Conservation (phyloP, 495 filamentous ascomycete genomes). For the Aspergillus diversus region DNA sequence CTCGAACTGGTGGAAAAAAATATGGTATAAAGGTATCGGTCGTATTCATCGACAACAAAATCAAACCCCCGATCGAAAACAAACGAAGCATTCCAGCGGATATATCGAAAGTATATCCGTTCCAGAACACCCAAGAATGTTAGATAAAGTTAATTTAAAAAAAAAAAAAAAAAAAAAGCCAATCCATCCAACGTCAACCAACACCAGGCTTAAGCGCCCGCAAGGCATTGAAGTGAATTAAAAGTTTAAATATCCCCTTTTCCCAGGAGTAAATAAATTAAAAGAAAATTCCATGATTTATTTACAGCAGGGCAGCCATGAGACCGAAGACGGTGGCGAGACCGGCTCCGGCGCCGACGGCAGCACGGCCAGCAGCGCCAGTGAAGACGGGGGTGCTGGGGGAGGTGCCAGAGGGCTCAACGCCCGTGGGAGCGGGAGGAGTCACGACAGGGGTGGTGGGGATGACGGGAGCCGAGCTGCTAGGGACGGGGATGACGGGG, state of each 20-base stretch:
- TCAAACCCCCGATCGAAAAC: conserved; percentile 6
- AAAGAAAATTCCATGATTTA: conserved; percentile 9
- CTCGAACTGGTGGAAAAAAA: neutral
- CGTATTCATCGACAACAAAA: conserved; percentile 21
- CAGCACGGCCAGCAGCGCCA: conserved; percentile 52
- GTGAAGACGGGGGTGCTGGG: conserved; percentile 53
- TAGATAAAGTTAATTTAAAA: conserved; percentile 4
- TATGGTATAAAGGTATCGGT: conserved; percentile 14
- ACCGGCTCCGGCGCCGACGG: conserved; percentile 64
- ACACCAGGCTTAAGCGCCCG: too few species aligned
- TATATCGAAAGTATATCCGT: too few species aligned
- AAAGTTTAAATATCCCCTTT: too few species aligned
- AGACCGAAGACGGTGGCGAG: conserved; percentile 76
- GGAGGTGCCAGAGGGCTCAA: conserved; percentile 42
- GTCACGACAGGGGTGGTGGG: conserved; percentile 4
- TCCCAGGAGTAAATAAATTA: too few species aligned
- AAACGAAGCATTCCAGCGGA: too few species aligned
- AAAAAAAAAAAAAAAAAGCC: neutral
- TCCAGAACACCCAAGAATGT: neutral
- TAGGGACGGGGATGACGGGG: conserved; percentile 55
- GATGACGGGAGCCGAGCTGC: conserved; percentile 17
- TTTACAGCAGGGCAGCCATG: conserved; percentile 78
- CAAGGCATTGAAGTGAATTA: too few species aligned
- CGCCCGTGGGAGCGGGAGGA: conserved; percentile 7
- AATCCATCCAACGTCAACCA: too few species aligned